Conservation (phyloP, 441 rosid species). For the Codiaeum variegatum region DNA sequence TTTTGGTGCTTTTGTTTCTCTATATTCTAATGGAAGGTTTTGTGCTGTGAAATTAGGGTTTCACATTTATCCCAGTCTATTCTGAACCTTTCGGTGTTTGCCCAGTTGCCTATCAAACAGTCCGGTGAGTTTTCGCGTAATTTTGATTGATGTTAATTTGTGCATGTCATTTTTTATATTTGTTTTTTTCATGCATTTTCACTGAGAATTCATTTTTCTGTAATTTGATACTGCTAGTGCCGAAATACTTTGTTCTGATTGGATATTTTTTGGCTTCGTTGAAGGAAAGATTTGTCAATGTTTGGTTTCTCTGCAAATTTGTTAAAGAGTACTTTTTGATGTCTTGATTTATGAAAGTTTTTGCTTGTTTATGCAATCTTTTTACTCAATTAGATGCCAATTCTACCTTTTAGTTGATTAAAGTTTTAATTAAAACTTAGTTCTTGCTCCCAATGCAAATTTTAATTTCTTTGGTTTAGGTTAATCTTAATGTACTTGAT, state of each 20-base stretch:
- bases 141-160: slow-evolving; percentile 7
- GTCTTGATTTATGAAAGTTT: neutral
- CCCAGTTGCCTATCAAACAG: slow-evolving; percentile 7
- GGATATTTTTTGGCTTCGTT: neutral
- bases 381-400: no score
- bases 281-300: neutral
- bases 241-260: neutral
- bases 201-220: neutral
- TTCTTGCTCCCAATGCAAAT: neutral
- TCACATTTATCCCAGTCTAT: slow-evolving; percentile 18
- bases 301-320: neutral
- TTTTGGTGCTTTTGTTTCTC: slow-evolving; percentile 14
- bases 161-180: neutral
- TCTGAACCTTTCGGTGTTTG: slow-evolving; percentile 15
- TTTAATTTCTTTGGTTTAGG: neutral
- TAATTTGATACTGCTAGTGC: neutral
- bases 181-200: neutral
- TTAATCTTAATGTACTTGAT: neutral
- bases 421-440: neutral
- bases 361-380: neutral
- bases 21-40: slow-evolving; percentile 40
- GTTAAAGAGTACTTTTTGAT: neutral
- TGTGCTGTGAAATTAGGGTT: slow-evolving; percentile 54
- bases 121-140: slow-evolving; percentile 28
- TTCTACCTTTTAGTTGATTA: no score